Conservation (phyloP, 2,329 filamentous ascomycete genomes). For the Albophoma yamanashiensis region DNA sequence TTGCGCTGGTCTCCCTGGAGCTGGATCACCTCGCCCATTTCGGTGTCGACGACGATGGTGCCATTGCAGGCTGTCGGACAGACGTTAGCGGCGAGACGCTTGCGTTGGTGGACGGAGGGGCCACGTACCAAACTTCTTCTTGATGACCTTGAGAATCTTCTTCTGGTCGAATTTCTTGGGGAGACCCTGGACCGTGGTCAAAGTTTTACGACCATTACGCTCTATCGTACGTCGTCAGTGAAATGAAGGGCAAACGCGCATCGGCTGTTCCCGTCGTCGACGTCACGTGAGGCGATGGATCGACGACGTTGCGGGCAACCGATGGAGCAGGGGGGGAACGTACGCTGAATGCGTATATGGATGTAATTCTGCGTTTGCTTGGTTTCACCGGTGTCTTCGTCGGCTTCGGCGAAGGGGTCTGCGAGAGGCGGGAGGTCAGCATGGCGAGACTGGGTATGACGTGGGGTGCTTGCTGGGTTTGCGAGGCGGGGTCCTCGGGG, state of each 20-base stretch:
- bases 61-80: conserved; percentile 81
- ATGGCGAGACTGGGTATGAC: background rate
- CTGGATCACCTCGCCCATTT: conserved; percentile 99
- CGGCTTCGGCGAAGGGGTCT: conserved; percentile 99
- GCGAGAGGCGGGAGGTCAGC: conserved; percentile 16
- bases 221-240: conserved; percentile 49
- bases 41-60: conserved; percentile 90
- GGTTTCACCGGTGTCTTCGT: conserved; percentile 95
- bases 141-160: conserved; percentile 99
- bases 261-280: background rate
- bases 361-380: conserved; percentile 97
- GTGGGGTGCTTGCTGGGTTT: background rate
- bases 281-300: conserved; percentile 5
- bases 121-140: conserved; percentile 88
- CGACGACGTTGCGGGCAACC: conserved; percentile 2
- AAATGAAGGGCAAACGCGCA: background rate
- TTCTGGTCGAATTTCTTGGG: conserved; percentile 99
- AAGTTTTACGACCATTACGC: conserved; percentile 99
- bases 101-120: background rate
- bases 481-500: background rate
- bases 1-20: conserved; percentile 99
- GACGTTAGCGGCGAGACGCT: conserved; percentile 1
- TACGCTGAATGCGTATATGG: conserved; percentile 99
- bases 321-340: conserved; percentile 25
- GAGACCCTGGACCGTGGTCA: conserved; percentile 98